These are phyloP conservation scores for Gigaspora rosea DNA, from an alignment of 192 early-diverging fungal genomes.

Conservation along the genomic window DNA sequence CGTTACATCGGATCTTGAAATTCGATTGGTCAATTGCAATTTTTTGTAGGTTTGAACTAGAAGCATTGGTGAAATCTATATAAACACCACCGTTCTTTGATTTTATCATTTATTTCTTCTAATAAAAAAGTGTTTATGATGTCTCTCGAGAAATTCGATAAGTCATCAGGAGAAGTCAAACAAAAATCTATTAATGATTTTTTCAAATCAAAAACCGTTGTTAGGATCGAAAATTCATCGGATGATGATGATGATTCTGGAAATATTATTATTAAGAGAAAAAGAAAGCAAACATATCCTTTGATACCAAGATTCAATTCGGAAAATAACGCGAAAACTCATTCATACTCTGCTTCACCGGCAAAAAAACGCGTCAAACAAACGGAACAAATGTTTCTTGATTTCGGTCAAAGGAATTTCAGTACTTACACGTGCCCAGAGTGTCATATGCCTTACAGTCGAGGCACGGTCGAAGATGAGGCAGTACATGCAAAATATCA, in stretches of 20 bases:
- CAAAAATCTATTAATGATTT: constrained; percentile 14
- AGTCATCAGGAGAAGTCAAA: background rate
- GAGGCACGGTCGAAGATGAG: constrained; percentile 45
- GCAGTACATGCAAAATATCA: constrained; percentile 46
- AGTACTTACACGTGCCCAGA: constrained; percentile 42
- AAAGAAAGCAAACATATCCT: no score
- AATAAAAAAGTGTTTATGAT: no score
- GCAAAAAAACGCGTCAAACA: background rate
- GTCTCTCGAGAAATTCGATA: no score
- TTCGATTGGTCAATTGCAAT: no score
- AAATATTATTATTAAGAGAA: no score
- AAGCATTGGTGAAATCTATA: no score
- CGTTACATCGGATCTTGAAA: no score
- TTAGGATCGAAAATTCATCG: background rate
- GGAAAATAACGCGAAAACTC: background rate
- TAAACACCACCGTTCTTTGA: no score
- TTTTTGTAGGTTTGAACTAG: no score
- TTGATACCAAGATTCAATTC: background rate
- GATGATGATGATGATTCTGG: no score
- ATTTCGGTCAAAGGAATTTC: constrained; percentile 38
- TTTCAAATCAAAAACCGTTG: background rate
- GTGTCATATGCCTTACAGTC: constrained; percentile 48
- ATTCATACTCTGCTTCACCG: background rate
- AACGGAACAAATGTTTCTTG: constrained; percentile 31
- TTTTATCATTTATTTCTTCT: no score